Conservation (phyloP, 371 early-diverging fungal species). For the Mucor ambiguus region DNA sequence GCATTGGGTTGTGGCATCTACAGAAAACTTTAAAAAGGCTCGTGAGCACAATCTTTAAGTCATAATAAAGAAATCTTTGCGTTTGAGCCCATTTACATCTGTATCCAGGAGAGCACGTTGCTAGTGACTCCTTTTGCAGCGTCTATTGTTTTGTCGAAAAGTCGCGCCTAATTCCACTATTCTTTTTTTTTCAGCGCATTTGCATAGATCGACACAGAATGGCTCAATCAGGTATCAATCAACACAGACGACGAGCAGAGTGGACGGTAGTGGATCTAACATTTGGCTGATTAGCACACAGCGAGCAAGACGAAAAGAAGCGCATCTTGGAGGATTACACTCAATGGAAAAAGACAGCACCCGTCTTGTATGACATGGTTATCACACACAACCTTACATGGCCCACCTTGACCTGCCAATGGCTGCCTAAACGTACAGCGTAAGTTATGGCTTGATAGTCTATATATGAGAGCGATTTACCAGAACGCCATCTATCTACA, state of each 20-base stretch:
- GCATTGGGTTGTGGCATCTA: not conserved
- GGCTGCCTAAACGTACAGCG: constrained; percentile 95
- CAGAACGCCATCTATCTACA: not conserved
- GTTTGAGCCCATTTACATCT: too few relatives aligned
- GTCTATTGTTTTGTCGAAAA: not conserved
- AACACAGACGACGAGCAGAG: too few relatives aligned
- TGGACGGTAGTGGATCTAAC: not conserved
- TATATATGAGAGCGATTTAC: too few relatives aligned
- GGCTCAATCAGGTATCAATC: not conserved
- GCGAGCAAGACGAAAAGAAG: constrained; percentile 57
- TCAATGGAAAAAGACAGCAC: constrained; percentile 99
- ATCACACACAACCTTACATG: constrained; percentile 97
- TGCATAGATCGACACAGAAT: not conserved
- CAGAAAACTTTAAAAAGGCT: not conserved
- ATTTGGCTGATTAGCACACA: not conserved
- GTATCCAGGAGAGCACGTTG: not conserved
- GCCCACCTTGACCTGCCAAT: constrained; percentile 98
- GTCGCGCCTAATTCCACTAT: too few relatives aligned
- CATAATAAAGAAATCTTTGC: not conserved
- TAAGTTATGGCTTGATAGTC: too few relatives aligned
- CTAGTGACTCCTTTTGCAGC: not conserved
- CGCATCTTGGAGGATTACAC: constrained; percentile 93
- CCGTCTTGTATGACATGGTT: constrained; percentile 97
- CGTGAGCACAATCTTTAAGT: not conserved
- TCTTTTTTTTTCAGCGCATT: too few relatives aligned